These are phyloP conservation scores for Phenoliferia sp. DNA, from an alignment of 1,284 basidiomycete genomes.

Conservation along the genomic window DNA sequence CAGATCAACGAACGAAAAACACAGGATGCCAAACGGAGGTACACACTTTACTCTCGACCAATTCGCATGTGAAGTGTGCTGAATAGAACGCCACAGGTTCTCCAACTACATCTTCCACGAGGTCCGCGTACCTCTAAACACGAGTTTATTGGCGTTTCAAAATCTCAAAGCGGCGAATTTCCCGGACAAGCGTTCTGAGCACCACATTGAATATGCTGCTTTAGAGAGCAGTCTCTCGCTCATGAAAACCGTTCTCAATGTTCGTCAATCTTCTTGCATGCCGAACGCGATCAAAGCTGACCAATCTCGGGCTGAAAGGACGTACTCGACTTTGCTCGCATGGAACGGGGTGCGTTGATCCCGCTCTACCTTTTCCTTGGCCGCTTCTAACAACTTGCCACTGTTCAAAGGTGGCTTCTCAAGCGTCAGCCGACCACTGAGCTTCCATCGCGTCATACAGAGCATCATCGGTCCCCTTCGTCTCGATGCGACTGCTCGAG, in stretches of 20 bases:
- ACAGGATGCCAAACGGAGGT: slow-evolving; percentile 11
- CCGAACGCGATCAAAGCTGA: background rate
- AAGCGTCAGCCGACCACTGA: slow-evolving; percentile 64
- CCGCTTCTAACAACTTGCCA: background rate
- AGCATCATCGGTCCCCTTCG: slow-evolving; percentile 71
- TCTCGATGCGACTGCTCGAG: slow-evolving; percentile 65
- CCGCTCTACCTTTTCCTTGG: background rate
- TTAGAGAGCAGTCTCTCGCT: slow-evolving; percentile 75
- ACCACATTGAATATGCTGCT: slow-evolving; percentile 73
- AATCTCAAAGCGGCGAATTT: slow-evolving; percentile 67
- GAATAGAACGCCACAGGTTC: slow-evolving; percentile 4
- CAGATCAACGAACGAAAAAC: slow-evolving; percentile 63
- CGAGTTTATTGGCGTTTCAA: slow-evolving; percentile 79
- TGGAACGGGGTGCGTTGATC: slow-evolving; percentile 43
- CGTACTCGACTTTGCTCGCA: slow-evolving; percentile 47
- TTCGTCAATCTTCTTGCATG: background rate
- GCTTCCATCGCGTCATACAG: slow-evolving; percentile 75
- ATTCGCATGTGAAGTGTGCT: background rate
- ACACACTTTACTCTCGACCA: background rate
- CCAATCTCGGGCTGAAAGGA: slow-evolving; percentile 3
- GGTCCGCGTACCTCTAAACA: slow-evolving; percentile 82
- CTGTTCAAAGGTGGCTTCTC: slow-evolving; percentile 55
- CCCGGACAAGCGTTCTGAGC: slow-evolving; percentile 49
- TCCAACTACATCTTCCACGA: slow-evolving; percentile 59
- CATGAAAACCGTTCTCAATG: slow-evolving; percentile 79